These are phyloP conservation scores for Pythium phragmiticola DNA, from an alignment of 352 stramenopile species.

Conservation along the genomic window DNA sequence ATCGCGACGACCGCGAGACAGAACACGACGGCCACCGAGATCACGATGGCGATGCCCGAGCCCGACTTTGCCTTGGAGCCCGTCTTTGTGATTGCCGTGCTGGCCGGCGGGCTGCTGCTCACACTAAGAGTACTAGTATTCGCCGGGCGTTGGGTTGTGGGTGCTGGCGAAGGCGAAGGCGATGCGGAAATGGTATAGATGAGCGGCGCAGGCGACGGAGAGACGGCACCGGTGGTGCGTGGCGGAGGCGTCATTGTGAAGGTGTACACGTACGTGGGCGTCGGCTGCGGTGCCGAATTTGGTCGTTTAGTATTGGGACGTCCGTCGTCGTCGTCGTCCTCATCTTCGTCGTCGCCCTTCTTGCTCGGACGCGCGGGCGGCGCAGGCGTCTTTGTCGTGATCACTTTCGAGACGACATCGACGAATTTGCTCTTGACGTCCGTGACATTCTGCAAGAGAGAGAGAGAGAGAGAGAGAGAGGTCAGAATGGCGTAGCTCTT, in stretches of 20 bases:
- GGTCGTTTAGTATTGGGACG: no score
- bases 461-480: no score
- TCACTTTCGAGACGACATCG: slow-evolving; percentile 14
- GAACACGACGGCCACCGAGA: slow-evolving; percentile 15
- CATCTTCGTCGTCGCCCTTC: background rate
- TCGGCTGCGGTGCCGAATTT: no score
- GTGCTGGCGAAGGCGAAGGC: background rate
- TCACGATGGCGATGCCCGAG: background rate
- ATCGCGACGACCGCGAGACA: slow-evolving; percentile 10
- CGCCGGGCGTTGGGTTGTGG: no score
- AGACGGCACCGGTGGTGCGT: no score
- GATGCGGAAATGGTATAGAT: no score
- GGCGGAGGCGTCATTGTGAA: no score
- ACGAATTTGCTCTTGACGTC: slow-evolving; percentile 1
- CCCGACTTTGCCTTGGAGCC: background rate
- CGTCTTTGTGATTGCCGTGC: background rate
- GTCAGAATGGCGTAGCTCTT: background rate
- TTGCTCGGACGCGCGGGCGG: no score
- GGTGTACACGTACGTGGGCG: no score
- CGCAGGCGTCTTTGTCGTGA: background rate
- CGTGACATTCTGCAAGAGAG: background rate
- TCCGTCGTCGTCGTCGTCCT: background rate
- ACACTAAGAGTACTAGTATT: background rate
- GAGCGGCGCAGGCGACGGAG: no score
- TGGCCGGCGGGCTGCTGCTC: background rate